Base-by-base conservation (phyloP, 352 stramenopile species). In the Globisporangium paroecandrum region DNA sequence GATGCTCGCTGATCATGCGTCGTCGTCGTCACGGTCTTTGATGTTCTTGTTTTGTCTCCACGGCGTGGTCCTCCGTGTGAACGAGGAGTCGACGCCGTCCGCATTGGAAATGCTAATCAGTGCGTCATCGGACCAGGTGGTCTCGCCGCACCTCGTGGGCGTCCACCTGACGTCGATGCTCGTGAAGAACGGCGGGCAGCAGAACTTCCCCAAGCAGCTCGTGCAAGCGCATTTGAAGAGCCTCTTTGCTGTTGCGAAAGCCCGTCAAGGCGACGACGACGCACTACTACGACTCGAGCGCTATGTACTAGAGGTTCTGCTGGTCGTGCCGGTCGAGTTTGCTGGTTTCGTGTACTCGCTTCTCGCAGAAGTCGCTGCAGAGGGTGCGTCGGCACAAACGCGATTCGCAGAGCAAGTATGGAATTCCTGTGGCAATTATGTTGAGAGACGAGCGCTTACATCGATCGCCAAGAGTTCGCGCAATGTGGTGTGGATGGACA, bases 1-100 rank as follows among this genome's bases (percentile, higher is more conserved):
- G 82, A 90, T 91, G 77, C 60, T 82, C 61, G 32, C 78, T 89
- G 85, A 93, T 90, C 83, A 90, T 90, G 85, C 72, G 69, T 64
- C 71, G 69, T 63, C 60, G 67, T 64, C 60, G 59, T 68, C 69
- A 32, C 69, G 34, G 43, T 38, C 57, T 34, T 76, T 85, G 49
- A 74, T 80, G 69, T 86, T 90, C 78, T 72, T 93, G 54, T 87
- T 71, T 66, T 89, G 80, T 75, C 77, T 78, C 69, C 87, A 91
- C 64, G 80, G 79, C 63, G 66, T 63, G 32, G 74, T 92, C 58
- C 41, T 91, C 53, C 81, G 82, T 49, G 73, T 92, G 22, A 84
- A 89, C 58, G 81, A 85, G 57, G 74, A 70, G 32, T 83, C 81
- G 8, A 85, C 77, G 8, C 72, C 81, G 34, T 88, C 79, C n/a